Conservation (phyloP, 2,329 filamentous ascomycete genomes). For the Fulvia fulva region DNA sequence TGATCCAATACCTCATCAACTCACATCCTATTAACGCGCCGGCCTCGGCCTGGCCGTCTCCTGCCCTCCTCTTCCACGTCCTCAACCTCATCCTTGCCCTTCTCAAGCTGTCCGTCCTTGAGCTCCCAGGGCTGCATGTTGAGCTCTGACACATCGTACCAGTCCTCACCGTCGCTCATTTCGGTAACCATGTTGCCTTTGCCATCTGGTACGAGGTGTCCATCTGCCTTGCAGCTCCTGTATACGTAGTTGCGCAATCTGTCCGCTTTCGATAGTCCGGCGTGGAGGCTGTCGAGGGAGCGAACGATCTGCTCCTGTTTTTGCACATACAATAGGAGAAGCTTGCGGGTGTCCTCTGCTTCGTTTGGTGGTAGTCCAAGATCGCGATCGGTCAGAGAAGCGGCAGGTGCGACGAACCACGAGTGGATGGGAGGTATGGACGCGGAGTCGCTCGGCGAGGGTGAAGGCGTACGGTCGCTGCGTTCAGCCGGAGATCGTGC, state of each 20-base stretch:
- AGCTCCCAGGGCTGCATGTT: slow-evolving; percentile 44
- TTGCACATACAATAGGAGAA: slow-evolving; percentile 73
- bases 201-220: slow-evolving; percentile 53
- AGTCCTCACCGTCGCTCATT: slow-evolving; percentile 85
- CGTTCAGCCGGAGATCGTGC: slow-evolving; percentile 38
- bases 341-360: slow-evolving; percentile 71
- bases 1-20: not conserved
- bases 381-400: slow-evolving; percentile 63
- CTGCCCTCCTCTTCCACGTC: slow-evolving; percentile 45
- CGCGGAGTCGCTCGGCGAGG: slow-evolving; percentile 43
- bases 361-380: slow-evolving; percentile 68
- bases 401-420: slow-evolving; percentile 64
- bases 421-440: slow-evolving; percentile 61
- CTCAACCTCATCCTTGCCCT: slow-evolving; percentile 75
- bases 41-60: slow-evolving; percentile 19
- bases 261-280: slow-evolving; percentile 69
- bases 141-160: slow-evolving; percentile 82
- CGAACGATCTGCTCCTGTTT: slow-evolving; percentile 82
- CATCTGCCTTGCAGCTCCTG: slow-evolving; percentile 74
- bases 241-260: slow-evolving; percentile 67
- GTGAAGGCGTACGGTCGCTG: slow-evolving; percentile 36
- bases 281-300: slow-evolving; percentile 62
- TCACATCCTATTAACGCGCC: slow-evolving; percentile 28
- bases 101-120: slow-evolving; percentile 64
- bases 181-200: slow-evolving; percentile 44